Conservation (phyloP, 1,284 basidiomycete species). For the Tilletia setariae region DNA sequence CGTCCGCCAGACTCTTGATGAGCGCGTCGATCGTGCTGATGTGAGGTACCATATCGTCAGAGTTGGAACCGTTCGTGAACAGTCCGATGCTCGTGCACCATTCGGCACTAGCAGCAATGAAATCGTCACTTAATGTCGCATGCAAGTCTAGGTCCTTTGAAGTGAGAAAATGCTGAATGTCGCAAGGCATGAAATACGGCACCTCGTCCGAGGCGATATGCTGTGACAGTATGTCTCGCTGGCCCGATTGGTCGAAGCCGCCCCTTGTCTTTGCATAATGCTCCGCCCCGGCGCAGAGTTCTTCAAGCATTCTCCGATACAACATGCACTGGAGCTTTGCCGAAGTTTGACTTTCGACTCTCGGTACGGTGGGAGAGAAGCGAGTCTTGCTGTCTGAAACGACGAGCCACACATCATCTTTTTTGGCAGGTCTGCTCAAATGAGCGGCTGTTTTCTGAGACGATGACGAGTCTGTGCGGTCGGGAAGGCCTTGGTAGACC, state of each 20-base stretch:
- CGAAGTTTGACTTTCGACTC: constrained; percentile 31
- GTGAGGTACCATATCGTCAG: background rate
- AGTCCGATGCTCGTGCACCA: constrained; percentile 12
- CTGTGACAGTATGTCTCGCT: too few species aligned
- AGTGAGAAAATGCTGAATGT: background rate
- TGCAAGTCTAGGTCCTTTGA: background rate
- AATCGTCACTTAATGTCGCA: constrained; percentile 5
- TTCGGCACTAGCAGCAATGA: constrained; percentile 8
- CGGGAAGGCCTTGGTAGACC: background rate
- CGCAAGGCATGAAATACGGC: constrained; percentile 8
- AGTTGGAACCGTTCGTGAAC: background rate
- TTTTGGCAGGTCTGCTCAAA: background rate
- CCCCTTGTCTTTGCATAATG: background rate
- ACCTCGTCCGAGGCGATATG: background rate
- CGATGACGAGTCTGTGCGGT: background rate
- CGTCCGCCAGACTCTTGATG: constrained; percentile 8
- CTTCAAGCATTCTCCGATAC: constrained; percentile 42
- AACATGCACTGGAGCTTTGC: constrained; percentile 48
- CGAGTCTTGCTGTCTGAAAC: constrained; percentile 48
- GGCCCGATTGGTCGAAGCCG: too few species aligned
- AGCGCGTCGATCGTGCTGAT: constrained; percentile 2
- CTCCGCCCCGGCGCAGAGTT: constrained; percentile 26
- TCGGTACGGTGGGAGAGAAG: constrained; percentile 29
- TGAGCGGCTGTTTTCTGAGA: background rate
- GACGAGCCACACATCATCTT: constrained; percentile 23